Conservation (phyloP, 768 basidiomycete species). For the Russula vinacea region DNA sequence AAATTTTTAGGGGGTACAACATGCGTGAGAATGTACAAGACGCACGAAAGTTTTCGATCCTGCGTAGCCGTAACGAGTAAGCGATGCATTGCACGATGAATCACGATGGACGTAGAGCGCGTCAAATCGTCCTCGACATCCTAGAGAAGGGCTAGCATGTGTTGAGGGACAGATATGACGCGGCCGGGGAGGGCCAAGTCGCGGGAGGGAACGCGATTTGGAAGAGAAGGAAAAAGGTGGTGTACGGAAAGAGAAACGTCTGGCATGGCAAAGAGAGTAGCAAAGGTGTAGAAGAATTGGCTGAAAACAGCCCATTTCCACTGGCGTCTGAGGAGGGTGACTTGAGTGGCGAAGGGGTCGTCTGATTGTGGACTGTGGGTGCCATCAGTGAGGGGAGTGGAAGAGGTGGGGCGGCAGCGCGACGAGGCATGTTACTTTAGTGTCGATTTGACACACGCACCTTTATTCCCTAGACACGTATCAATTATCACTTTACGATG, state of each 20-base stretch:
- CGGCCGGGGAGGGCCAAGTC: conserved; percentile 1
- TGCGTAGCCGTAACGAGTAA: conserved; percentile 72
- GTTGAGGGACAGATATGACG: conserved; percentile 16
- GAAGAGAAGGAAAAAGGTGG: conserved; percentile 21
- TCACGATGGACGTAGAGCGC: conserved; percentile 52
- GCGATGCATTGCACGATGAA: conserved; percentile 72
- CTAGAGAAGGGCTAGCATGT: conserved; percentile 40
- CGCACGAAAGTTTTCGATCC: conserved; percentile 77
- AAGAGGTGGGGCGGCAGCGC: conserved; percentile 33
- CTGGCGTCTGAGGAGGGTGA: conserved; percentile 61
- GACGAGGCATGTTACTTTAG: conserved; percentile 38
- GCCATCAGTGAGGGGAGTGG: conserved; percentile 25
- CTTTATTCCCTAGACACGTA: too few species aligned
- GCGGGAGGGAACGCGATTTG: conserved; percentile 15
- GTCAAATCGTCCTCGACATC: conserved; percentile 77
- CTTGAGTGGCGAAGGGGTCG: conserved; percentile 36
- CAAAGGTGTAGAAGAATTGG: conserved; percentile 88
- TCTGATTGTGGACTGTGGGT: conserved; percentile 18
- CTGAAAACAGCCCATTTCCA: conserved; percentile 94
- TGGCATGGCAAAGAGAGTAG: conserved; percentile 63
- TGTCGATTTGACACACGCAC: conserved; percentile 34
- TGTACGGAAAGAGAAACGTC: conserved; percentile 67
- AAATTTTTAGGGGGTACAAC: conserved; percentile 15
- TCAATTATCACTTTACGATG: too few species aligned
- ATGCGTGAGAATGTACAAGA: conserved; percentile 28